Evolutionary conservation across 2,329 filamentous ascomycete species (phyloP).

Genomic region (Incumbomyces lentus): DNA sequence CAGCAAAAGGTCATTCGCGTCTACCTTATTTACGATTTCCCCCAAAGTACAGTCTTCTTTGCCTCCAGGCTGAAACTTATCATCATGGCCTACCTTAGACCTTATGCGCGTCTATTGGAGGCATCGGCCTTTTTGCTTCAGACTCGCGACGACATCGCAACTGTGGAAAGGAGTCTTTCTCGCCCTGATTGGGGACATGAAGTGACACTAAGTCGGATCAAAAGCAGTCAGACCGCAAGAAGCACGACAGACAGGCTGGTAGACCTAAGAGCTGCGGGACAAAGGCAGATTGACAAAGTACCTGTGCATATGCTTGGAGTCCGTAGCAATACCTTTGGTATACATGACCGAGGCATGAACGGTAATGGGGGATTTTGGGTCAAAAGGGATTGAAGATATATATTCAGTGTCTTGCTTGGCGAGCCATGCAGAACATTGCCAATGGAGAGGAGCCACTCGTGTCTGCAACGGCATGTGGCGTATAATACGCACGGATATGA

Average conservation of each 20-base stretch:
- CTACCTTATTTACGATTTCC: slow-evolving; percentile 45
- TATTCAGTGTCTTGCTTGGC: no score
- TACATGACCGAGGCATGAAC: slow-evolving; percentile 16
- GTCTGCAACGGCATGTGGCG: no score
- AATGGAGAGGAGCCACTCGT: no score
- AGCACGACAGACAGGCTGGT: slow-evolving; percentile 37
- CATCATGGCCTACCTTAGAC: slow-evolving; percentile 51
- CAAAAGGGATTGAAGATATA: slow-evolving; percentile 8
- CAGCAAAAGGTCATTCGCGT: slow-evolving; percentile 43
- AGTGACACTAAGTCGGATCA: slow-evolving; percentile 18
- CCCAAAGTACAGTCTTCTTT: slow-evolving; percentile 31
- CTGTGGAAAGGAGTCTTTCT: slow-evolving; percentile 28
- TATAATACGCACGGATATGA: no score
- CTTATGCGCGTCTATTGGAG: slow-evolving; percentile 26
- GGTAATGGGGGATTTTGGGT: slow-evolving; percentile 20
- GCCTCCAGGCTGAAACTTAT: slow-evolving; percentile 41
- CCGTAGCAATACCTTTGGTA: slow-evolving; percentile 30
- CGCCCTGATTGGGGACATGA: slow-evolving; percentile 32
- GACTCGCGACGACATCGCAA: slow-evolving; percentile 28
- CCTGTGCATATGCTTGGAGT: slow-evolving; percentile 52
- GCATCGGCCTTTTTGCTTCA: slow-evolving; percentile 27
- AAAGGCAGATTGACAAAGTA: slow-evolving; percentile 47
- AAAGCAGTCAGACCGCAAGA: slow-evolving; percentile 32
- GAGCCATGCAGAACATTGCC: no score
- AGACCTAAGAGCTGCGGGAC: slow-evolving; percentile 40